Conservation (phyloP, 202 grass and related monocot genomes). For the Sporobolus alterniflorus region DNA sequence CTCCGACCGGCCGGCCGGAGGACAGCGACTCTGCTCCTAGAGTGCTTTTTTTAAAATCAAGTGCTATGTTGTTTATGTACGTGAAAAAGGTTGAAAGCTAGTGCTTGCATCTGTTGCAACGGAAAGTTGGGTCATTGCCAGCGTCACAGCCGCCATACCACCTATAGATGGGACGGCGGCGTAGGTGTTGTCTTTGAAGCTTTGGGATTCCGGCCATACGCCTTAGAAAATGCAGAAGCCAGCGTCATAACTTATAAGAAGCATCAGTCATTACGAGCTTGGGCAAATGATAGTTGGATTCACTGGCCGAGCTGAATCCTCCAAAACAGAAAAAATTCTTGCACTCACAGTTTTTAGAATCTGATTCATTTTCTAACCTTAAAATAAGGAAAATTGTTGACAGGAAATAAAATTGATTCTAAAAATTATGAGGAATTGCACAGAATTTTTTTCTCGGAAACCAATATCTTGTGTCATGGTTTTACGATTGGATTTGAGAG, state of each 20-base stretch:
- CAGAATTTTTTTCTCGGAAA: too few relatives aligned
- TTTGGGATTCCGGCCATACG: constrained; percentile 53
- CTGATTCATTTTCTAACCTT: too few relatives aligned
- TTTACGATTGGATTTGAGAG: too few relatives aligned
- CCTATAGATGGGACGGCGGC: neutral
- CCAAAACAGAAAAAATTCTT: too few relatives aligned
- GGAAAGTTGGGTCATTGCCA: neutral
- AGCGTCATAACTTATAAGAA: neutral
- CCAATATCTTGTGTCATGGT: too few relatives aligned
- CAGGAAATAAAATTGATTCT: too few relatives aligned
- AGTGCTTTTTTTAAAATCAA: too few relatives aligned
- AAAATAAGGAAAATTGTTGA: too few relatives aligned
- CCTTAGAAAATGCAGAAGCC: constrained; percentile 14
- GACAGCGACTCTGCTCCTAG: neutral
- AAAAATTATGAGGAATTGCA: too few relatives aligned
- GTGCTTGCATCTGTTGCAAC: constrained; percentile 49
- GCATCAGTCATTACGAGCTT: neutral
- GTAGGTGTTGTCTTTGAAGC: constrained; percentile 35
- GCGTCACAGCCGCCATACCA: constrained; percentile 40
- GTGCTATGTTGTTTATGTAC: neutral
- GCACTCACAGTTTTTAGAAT: too few relatives aligned
- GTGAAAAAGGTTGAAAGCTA: neutral
- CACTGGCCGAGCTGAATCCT: neutral
- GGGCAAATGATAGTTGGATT: neutral
- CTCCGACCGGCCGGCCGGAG: neutral